Conservation (phyloP, 2,329 filamentous ascomycete genomes). For the Trichoderma cornu-damae region DNA sequence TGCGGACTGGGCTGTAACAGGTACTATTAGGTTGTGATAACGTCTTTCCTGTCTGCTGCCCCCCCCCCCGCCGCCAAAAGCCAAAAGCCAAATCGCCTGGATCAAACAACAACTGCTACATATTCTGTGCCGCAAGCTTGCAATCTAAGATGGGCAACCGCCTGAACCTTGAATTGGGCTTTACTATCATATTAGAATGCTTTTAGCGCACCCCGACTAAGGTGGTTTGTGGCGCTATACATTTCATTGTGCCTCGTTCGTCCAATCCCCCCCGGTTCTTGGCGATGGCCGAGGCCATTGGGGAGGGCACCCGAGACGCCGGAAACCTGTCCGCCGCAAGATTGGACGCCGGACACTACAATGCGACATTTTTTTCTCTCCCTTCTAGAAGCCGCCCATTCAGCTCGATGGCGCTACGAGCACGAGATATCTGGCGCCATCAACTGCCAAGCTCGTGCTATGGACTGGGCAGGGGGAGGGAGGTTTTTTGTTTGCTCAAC, state of each 20-base stretch:
- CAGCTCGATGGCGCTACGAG: slow-evolving; percentile 4
- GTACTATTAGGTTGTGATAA: not conserved
- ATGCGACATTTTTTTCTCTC: slow-evolving; percentile 19
- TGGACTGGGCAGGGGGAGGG: not conserved
- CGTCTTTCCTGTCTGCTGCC: not conserved
- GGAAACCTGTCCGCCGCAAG: not conserved
- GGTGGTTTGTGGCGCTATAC: not conserved
- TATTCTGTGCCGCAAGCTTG: not conserved
- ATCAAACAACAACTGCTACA: not conserved
- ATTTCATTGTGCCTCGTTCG: slow-evolving; percentile 3
- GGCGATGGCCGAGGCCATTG: not conserved
- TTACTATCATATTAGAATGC: too few species aligned
- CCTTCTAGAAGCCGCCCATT: slow-evolving; percentile 10
- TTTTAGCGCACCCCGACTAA: not conserved
- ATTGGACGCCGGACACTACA: slow-evolving; percentile 4
- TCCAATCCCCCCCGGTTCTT: not conserved
- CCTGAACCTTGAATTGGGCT: not conserved
- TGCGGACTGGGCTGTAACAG: not conserved
- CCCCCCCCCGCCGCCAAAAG: not conserved
- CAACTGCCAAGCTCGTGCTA: not conserved
- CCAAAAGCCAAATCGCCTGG: not conserved
- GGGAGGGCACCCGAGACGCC: not conserved
- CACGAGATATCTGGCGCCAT: not conserved
- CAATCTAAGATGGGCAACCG: not conserved
- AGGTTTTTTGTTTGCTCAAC: not conserved